Base-by-base conservation (phyloP, 2,329 filamentous ascomycete genomes). In the Penicillium sp. region DNA sequence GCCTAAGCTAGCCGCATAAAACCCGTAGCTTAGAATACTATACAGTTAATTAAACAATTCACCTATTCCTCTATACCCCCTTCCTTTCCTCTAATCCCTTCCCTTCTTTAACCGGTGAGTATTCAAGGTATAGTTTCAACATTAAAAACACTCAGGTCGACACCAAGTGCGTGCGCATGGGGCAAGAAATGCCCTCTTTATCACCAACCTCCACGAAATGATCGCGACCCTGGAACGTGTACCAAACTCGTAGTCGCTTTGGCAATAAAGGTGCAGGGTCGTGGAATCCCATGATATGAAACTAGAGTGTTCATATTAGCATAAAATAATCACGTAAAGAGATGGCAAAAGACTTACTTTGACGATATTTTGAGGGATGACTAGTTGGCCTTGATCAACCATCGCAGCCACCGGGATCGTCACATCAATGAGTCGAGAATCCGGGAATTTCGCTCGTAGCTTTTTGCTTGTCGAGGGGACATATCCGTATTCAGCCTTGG, bases 341-440 rank as follows among this genome's bases (percentile, higher is more conserved):
- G 4, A 35, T 5, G 26, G 4, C 9, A 26, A 12, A 42, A 26
- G 4, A 55, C 67, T 60, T 51, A 76, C 75, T 65, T 75, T 77
- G 51, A 66, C 57, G 3, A 68, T 66, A 12, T 68, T 64, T 22
- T 65, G 59, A n/a, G 72, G 57, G 26, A 78, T 72, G 37, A 69
- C 62, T 49, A 78, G 61, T 58, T 78, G 76, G 22, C 73, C 66
- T 31, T 69, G 69, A 44, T 77, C 73, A 12, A 78, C 76, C 51
- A 76, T 63, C n/a, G 73, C 73, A 51, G 75, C 76, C n/a, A 77
- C 69, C 5, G 76, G 73, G 29, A 77, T 70, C 2, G 75, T 77
- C 27, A 77, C 76, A 63, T 78, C 74, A 14, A 69, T 67, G 3
- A 69, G 56, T 26, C 69, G 65, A 20, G 62, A 55, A 26, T 70